phyloP scores from a whole-genome alignment of 2,329 filamentous ascomycete species.

The Thelonectria rubi region DNA sequence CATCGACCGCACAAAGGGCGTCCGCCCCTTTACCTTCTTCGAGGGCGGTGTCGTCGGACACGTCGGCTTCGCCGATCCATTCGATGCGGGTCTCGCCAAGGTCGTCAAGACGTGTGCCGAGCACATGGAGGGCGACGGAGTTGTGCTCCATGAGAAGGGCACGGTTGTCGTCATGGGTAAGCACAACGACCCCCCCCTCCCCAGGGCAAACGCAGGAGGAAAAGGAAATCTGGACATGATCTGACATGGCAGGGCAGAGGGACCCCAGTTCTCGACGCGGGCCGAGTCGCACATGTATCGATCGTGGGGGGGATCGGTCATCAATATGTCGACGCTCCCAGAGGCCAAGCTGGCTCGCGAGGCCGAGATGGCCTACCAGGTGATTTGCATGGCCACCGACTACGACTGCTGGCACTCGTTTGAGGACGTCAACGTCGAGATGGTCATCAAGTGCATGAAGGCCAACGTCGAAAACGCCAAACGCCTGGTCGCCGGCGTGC shows the following conservation, averaged over 20 bases:
- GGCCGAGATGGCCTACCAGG: slow-evolving; percentile 95
- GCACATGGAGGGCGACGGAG: slow-evolving; percentile 81
- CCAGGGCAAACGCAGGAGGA: not conserved
- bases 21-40: slow-evolving; percentile 96
- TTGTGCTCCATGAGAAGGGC: slow-evolving; percentile 83
- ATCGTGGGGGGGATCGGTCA: slow-evolving; percentile 89
- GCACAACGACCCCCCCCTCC: slow-evolving; percentile 1
- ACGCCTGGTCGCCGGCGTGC: slow-evolving; percentile 82
- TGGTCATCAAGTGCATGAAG: slow-evolving; percentile 97
- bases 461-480: slow-evolving; percentile 90
- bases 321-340: slow-evolving; percentile 97
- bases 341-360: slow-evolving; percentile 96
- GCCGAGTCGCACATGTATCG: slow-evolving; percentile 97
- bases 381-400: slow-evolving; percentile 99
- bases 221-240: slow-evolving; percentile 24
- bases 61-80: slow-evolving; percentile 95
- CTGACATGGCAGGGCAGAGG: slow-evolving; percentile 66
- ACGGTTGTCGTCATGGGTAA: slow-evolving; percentile 90
- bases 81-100: slow-evolving; percentile 79
- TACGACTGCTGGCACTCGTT: slow-evolving; percentile 97
- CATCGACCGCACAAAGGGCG: slow-evolving; percentile 96
- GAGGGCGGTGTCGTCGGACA: slow-evolving; percentile 91
- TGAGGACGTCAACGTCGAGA: slow-evolving; percentile 89
- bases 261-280: slow-evolving; percentile 96
- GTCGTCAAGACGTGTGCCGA: slow-evolving; percentile 81